Base-by-base conservation (phyloP, 176 grass and related monocot genomes). In the Ensete ventricosum region DNA sequence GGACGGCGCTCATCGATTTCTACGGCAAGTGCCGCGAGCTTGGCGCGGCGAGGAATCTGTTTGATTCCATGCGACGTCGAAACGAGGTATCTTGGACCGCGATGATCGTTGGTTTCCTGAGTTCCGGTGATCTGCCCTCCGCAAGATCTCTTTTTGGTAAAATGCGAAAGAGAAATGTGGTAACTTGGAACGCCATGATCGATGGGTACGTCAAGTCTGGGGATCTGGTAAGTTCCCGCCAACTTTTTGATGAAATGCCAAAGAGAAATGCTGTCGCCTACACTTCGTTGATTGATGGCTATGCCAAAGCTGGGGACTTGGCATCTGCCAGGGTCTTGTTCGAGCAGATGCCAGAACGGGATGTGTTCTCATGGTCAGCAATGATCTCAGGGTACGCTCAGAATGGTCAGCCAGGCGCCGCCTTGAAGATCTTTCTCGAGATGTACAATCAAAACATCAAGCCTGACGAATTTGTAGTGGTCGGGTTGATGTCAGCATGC, bases 321-420 rank as follows among this genome's bases (percentile, higher is more conserved):
- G 63, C 71, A n/a, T 81, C 74, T 7, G 88, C 86, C n/a, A 89
- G 79, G 34, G 71, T 63, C 50, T 77, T 91, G 76, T 98, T 98
- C 78, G 84, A 94, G 67, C 81, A 78, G 64, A 73, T 83, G 26
- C 69, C 77, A 51, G 78, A 85, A 55, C 65, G 58, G 25, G 90
- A 98, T 91, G 17, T 89, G 20, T 85, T 89, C 10, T 62, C 73
- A 67, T 98, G 95, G 95, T 91, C 95, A 1, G 84, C 59, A 0
- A 91, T 98, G 90, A 91, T 98, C 76, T 94, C 84, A 29, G 90
- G 86, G 21, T 91, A 89, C 84, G 86, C 86, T 3, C 95, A 91
- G 72, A 98, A 89, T 77, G 88, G 90, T 73, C 85, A 69, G 1
- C 86, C 95, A 62, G 54, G 24, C 29, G 81, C 85, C 54, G 95